Evolutionary conservation across 805 yeast genomes (phyloP).

Genomic region (Candida vaughaniae): DNA sequence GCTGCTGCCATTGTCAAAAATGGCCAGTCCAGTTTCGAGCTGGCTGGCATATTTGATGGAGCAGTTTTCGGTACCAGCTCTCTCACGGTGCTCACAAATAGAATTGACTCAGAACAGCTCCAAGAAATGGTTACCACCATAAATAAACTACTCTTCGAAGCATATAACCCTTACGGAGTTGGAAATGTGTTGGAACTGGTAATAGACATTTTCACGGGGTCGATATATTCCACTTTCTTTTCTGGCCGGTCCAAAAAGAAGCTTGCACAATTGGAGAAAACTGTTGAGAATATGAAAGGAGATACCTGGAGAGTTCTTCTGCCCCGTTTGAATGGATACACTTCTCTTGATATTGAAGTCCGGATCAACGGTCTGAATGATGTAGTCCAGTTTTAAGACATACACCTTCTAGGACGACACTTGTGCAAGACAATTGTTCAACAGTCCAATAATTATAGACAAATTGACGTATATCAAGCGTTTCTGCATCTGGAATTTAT

Average conservation of each 20-base stretch:
- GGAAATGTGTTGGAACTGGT: conserved; percentile 34
- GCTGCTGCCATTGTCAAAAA: conserved; percentile 49
- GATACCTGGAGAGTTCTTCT: conserved; percentile 34
- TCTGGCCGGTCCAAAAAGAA: conserved; percentile 18
- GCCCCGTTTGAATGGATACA: conserved; percentile 27
- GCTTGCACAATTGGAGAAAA: conserved; percentile 40
- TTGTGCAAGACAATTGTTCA: too few species aligned
- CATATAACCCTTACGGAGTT: conserved; percentile 36
- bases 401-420: too few species aligned
- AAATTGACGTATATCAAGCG: too few species aligned
- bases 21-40: conserved; percentile 22
- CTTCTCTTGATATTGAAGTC: conserved; percentile 49
- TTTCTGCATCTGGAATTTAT: too few species aligned
- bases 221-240: conserved; percentile 25
- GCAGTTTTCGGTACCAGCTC: conserved; percentile 55
- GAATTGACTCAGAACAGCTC: conserved; percentile 36
- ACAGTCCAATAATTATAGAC: too few species aligned
- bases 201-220: conserved; percentile 39
- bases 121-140: conserved; percentile 39
- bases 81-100: conserved; percentile 40
- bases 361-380: conserved; percentile 6
- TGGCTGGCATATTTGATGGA: conserved; percentile 38
- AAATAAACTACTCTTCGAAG: conserved; percentile 41
- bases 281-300: conserved; percentile 20
- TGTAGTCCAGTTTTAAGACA: too few species aligned